Evolutionary conservation across 2,329 filamentous ascomycete species (phyloP).

Genomic region (Fusarium irregulare): DNA sequence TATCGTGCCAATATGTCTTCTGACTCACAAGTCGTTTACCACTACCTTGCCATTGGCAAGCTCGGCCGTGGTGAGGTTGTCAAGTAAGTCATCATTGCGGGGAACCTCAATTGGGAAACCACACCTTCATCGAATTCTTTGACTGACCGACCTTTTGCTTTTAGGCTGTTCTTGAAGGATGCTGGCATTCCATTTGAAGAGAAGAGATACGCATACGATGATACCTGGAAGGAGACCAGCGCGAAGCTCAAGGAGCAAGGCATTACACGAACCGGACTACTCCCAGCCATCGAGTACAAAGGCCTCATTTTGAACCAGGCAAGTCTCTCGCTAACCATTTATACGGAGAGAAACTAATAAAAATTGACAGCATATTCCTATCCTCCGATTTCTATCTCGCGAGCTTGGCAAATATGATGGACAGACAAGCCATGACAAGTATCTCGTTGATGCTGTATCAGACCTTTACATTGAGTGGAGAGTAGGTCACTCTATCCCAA

Average conservation of each 20-base stretch:
- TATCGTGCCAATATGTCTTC: neutral
- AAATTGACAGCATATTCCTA: slow-evolving; percentile 31
- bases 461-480: slow-evolving; percentile 31
- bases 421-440: slow-evolving; percentile 18
- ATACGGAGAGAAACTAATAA: too few species aligned
- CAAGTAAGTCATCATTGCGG: slow-evolving; percentile 22
- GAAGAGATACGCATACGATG: slow-evolving; percentile 29
- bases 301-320: slow-evolving; percentile 46
- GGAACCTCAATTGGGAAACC: too few species aligned
- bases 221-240: slow-evolving; percentile 34
- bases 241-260: slow-evolving; percentile 45
- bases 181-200: slow-evolving; percentile 32
- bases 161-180: slow-evolving; percentile 36
- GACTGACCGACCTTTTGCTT: neutral
- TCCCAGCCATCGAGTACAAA: slow-evolving; percentile 53
- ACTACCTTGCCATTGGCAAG: slow-evolving; percentile 45
- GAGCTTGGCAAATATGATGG: slow-evolving; percentile 33
- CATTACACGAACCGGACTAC: slow-evolving; percentile 46
- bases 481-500: fast-evolving
- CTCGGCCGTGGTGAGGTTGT: slow-evolving; percentile 47
- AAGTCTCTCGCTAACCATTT: too few species aligned
- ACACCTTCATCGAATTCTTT: fast-evolving
- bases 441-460: slow-evolving; percentile 16
- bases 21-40: slow-evolving; percentile 26
- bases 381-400: slow-evolving; percentile 20